phyloP scores from a whole-genome alignment of 805 yeast species.

The Millerozyma miso region DNA sequence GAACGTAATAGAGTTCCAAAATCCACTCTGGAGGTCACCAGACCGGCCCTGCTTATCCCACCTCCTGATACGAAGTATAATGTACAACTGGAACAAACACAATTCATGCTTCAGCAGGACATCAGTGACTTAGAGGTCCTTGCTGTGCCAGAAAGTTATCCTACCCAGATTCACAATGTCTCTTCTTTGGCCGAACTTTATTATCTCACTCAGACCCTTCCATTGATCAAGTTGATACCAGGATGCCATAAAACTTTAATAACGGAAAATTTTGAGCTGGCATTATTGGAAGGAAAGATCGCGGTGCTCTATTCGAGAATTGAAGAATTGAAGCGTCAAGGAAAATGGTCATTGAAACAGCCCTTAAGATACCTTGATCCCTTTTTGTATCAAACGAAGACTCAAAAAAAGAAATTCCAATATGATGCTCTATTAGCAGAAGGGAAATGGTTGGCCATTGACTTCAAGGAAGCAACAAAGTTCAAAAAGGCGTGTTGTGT shows the following conservation, averaged over 20 bases:
- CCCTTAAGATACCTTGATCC: constrained; percentile 74
- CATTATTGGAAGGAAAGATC: constrained; percentile 84
- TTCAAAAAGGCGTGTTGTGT: constrained; percentile 68
- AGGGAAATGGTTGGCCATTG: constrained; percentile 78
- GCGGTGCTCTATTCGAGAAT: constrained; percentile 87
- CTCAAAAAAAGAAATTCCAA: constrained; percentile 44
- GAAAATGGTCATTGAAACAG: constrained; percentile 89
- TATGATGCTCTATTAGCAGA: constrained; percentile 76
- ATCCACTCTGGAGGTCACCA: constrained; percentile 8
- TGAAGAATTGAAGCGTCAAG: constrained; percentile 83
- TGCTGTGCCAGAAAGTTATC: constrained; percentile 40
- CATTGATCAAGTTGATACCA: constrained; percentile 74
- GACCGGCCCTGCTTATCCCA: constrained; percentile 5
- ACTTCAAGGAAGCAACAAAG: constrained; percentile 66
- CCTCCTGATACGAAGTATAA: constrained; percentile 11
- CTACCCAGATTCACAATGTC: constrained; percentile 35
- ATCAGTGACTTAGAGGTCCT: constrained; percentile 32
- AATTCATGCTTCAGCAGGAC: constrained; percentile 19
- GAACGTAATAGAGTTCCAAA: constrained; percentile 2
- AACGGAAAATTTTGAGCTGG: constrained; percentile 80
- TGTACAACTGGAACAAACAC: constrained; percentile 16
- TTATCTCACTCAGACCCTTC: constrained; percentile 83
- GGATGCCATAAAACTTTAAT: constrained; percentile 82
- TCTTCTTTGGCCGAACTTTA: constrained; percentile 79
- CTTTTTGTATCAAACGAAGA: constrained; percentile 20